Evolutionary conservation across 148 eudicot species (phyloP).

Genomic region (Rhododendron williamsianum): DNA sequence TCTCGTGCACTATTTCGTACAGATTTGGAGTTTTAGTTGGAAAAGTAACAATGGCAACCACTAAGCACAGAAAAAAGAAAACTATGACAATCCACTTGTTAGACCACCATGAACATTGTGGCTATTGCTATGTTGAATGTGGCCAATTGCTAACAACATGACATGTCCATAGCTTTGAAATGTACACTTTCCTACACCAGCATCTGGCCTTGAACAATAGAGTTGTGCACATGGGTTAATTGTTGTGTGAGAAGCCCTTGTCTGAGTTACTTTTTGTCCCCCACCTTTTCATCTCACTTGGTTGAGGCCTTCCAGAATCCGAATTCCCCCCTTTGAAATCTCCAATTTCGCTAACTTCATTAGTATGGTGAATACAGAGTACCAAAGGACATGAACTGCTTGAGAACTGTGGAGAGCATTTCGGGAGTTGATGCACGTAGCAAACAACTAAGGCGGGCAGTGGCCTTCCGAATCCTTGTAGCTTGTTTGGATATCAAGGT

Average conservation of each 20-base stretch:
- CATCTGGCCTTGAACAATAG: neutral
- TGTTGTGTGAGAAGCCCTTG: neutral
- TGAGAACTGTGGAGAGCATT: slow-evolving; percentile 64
- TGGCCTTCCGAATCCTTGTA: slow-evolving; percentile 55
- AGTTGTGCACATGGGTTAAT: neutral
- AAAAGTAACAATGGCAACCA: neutral
- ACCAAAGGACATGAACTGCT: slow-evolving; percentile 63
- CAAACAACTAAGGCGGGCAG: slow-evolving; percentile 59
- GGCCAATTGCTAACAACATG: neutral
- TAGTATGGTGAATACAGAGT: slow-evolving; percentile 37
- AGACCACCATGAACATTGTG: neutral
- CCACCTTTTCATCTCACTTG: neutral
- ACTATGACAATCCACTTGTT: neutral
- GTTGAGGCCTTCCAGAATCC: neutral
- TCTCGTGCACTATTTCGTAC: neutral
- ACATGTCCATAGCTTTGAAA: neutral
- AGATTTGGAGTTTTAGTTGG: neutral
- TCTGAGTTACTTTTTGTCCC: neutral
- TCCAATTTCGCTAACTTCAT: neutral
- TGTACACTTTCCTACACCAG: neutral
- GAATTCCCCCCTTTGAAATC: neutral
- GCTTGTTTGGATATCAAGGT: slow-evolving; percentile 64
- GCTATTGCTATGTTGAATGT: neutral
- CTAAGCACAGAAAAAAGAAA: neutral
- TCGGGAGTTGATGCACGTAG: slow-evolving; percentile 55